Conservation (phyloP, 1,139 yeast genomes). For the Geotrichum bryndzae region DNA sequence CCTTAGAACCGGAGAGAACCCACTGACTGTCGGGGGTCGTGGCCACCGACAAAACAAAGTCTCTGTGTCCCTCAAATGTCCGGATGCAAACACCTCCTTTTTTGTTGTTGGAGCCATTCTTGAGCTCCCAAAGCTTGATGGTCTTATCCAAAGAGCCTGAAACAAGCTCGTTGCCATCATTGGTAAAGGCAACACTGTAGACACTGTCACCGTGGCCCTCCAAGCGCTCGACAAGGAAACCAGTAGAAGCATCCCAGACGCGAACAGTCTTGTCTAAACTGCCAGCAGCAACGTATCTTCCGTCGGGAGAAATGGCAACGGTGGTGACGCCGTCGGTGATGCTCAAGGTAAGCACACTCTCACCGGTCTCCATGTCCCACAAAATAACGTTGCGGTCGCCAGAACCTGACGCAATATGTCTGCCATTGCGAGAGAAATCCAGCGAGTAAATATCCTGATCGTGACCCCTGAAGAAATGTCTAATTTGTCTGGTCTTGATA, state of each 20-base stretch:
- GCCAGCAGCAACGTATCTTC: slow-evolving; percentile 91
- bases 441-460: slow-evolving; percentile 94
- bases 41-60: slow-evolving; percentile 89
- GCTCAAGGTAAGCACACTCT: slow-evolving; percentile 33
- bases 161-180: slow-evolving; percentile 85
- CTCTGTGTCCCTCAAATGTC: slow-evolving; percentile 93
- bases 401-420: slow-evolving; percentile 89
- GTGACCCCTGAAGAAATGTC: slow-evolving; percentile 92
- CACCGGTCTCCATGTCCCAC: slow-evolving; percentile 51
- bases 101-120: slow-evolving; percentile 18
- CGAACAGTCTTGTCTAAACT: slow-evolving; percentile 91
- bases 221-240: slow-evolving; percentile 75
- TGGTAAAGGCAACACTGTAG: slow-evolving; percentile 91
- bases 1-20: slow-evolving; percentile 91
- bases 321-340: slow-evolving; percentile 90
- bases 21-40: slow-evolving; percentile 91
- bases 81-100: slow-evolving; percentile 64
- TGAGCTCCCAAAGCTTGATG: slow-evolving; percentile 80
- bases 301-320: slow-evolving; percentile 55
- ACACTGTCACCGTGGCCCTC: slow-evolving; percentile 98
- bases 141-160: slow-evolving; percentile 95
- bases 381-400: slow-evolving; percentile 92
- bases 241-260: slow-evolving; percentile 97
- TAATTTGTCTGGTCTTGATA: slow-evolving; percentile 78
- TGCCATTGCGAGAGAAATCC: slow-evolving; percentile 85